Percentiles rank a stretch among this genome's conserved stretches.
Conservation (phyloP, 352 stramenopile species). For the Phytophthora palmivora region DNA sequence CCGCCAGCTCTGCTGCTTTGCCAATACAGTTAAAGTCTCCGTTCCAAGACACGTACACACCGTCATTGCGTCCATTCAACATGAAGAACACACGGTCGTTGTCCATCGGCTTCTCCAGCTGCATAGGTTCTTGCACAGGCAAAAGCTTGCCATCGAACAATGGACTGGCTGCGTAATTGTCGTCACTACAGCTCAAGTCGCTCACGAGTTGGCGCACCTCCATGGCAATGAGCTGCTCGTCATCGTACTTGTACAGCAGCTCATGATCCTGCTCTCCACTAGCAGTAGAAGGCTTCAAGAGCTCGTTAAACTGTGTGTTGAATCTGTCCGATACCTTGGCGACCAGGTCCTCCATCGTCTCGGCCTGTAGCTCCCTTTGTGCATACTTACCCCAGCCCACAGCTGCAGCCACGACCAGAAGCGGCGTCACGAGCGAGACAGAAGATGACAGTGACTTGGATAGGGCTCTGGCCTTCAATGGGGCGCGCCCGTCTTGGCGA, state of each 20-base stretch:
- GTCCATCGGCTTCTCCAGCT: constrained; percentile 24
- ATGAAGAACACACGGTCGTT: constrained; percentile 80
- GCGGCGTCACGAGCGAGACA: constrained; percentile 19
- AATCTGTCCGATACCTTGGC: constrained; percentile 27
- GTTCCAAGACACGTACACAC: constrained; percentile 79
- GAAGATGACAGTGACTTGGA: constrained; percentile 7
- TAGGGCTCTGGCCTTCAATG: constrained; percentile 14
- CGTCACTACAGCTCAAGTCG: constrained; percentile 44
- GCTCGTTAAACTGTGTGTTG: constrained; percentile 18
- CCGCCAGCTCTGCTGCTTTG: constrained; percentile 51
- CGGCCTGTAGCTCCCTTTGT: constrained; percentile 25
- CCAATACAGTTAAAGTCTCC: constrained; percentile 66
- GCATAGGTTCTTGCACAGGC: constrained; percentile 58
- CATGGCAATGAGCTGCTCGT: constrained; percentile 49
- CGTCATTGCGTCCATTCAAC: constrained; percentile 81
- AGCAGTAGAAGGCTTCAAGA: constrained; percentile 1
- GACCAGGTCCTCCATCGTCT: constrained; percentile 29
- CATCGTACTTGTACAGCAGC: constrained; percentile 69
- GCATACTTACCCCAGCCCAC: constrained; percentile 25
- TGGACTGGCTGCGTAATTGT: constrained; percentile 37
- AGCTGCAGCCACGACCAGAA: constrained; percentile 30
- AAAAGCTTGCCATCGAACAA: constrained; percentile 43
- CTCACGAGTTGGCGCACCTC: constrained; percentile 46
- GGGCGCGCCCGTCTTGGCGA: constrained; percentile 1
- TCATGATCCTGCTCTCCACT: constrained; percentile 1